phyloP scores from a whole-genome alignment of 148 eudicot genomes.

The Oxyria digyna region DNA sequence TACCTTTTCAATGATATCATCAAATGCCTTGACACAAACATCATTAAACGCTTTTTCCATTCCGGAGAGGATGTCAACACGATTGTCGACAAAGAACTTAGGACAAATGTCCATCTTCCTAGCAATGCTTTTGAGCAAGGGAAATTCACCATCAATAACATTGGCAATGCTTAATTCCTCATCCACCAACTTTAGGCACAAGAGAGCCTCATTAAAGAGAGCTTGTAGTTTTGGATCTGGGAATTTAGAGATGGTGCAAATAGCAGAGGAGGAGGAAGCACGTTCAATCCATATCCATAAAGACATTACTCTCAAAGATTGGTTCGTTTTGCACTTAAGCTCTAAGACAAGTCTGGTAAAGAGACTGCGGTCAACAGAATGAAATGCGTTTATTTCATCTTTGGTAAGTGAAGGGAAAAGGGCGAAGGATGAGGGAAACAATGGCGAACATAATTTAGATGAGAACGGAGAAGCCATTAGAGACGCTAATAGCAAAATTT shows the following conservation, averaged over 20 bases:
- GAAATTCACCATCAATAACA: background rate
- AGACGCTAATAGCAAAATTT: background rate
- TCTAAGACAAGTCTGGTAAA: constrained; percentile 18
- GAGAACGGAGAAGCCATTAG: background rate
- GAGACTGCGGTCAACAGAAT: constrained; percentile 20
- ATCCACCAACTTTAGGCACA: constrained; percentile 14
- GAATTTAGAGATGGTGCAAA: background rate
- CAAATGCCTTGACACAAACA: constrained; percentile 22
- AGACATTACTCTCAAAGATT: constrained; percentile 23
- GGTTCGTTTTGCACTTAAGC: constrained; percentile 10
- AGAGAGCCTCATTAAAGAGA: constrained; percentile 15
- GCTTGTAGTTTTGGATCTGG: constrained; percentile 6
- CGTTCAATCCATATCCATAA: constrained; percentile 34
- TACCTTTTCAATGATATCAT: constrained; percentile 13
- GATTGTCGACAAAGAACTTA: constrained; percentile 14
- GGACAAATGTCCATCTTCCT: constrained; percentile 1
- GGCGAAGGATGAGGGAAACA: background rate
- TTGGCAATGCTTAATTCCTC: background rate
- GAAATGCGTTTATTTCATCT: constrained; percentile 19
- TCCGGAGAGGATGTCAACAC: constrained; percentile 5
- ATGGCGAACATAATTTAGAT: background rate
- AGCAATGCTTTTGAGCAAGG: constrained; percentile 13
- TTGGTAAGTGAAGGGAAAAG: constrained; percentile 5
- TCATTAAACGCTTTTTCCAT: constrained; percentile 12
- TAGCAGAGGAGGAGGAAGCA: background rate